Evolutionary conservation across 2,329 filamentous ascomycete species (phyloP), one percentile per base, ranked within the genome.

Genomic region (Diaporthe helianthi): DNA sequence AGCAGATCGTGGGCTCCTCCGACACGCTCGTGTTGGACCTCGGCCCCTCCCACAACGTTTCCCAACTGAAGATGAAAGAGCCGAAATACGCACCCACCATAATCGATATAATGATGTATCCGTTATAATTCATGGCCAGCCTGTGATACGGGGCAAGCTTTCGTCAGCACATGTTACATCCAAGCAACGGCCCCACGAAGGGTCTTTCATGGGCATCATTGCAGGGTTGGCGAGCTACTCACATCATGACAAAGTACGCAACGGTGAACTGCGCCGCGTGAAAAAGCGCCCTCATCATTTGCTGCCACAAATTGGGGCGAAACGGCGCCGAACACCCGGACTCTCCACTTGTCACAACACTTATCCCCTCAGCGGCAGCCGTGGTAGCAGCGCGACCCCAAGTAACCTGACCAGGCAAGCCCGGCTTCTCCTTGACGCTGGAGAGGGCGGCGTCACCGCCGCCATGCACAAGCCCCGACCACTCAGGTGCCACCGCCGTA

Each of bases 21-120:
- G 41, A 36, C 10, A 60, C 67, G 41, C 66, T 66, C 10, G 69
- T 69, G 22, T 53, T 52, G 17, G 46, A 31, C 19, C 47, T 38
- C 29, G 38, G 17, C 17, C 46, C 60, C 15, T 46, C 15, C 22
- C 19, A 55, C 7, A 44, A 38, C 10, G 54, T 41, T 26, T 49
- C 49, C 46, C 36, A 52, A 12, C 33, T 53, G 22, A 52, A 68
- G 4, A 55, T 76, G 72, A 94, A 93, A 15, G 86, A 84, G 19
- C 93, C 93, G 6, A 94, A 68, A 72, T 88, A 93, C 0, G 91
- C 88, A 1, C 93, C 93, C 67, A 95, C 86, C 72, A 95, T 87
- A 77, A 96, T 93, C 73, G 89, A 93, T 70, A 95, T 90, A 78
- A 96, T 92, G 72, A 96, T 85, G 79, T 93, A 96, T 12, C 90